Base-by-base conservation (phyloP, 345 rosid genomes). In the Salix arbutifolia region DNA sequence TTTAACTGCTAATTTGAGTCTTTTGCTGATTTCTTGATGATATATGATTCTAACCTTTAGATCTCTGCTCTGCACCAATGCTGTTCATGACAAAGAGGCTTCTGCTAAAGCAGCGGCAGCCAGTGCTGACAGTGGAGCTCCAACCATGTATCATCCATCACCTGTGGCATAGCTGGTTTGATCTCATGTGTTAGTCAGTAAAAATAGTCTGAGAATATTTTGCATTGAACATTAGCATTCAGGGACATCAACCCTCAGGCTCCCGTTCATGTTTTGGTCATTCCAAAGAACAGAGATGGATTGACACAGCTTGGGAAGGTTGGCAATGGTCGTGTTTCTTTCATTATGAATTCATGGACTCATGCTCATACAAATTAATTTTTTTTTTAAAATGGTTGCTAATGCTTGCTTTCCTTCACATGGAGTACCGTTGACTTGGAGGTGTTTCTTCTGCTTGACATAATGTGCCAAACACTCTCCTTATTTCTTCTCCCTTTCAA, bases 81-180 rank as follows among this genome's bases (percentile, higher is more conserved):
- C 94, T 19, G 74, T 84, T 18, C 85, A 85, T 68, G 83, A 88
- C 61, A 98, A 96, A 88, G 97, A 96, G 83, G 95, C 87, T 30
- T 86, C 86, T 28, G 96, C 96, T n/a, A 87, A 81, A 85, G 85
- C 85, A 69, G 97, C 98, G 6, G 91, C 97, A 73, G 67, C 80
- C 3, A 58, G 71, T 86, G 91, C 94, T 0, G 86, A 92, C 42
- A 81, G 76, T 71, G 94, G 91, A 80, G 92, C 92, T 80, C 92
- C 94, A 28, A 93, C 99, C 77, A 96, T 95, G 99, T 92, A 90
- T 72, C 76, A 28, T 44, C 77, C 35, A 33, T 33, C 5, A 76
- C 79, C 81, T 66, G 61, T 50, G 70, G 38, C 69, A 48, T 65
- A 60, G 12, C 67, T 79, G 84, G 79, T 84, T 86, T 80, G 81